Base-by-base conservation (phyloP, 768 basidiomycete genomes). In the Suillus hirtellus region DNA sequence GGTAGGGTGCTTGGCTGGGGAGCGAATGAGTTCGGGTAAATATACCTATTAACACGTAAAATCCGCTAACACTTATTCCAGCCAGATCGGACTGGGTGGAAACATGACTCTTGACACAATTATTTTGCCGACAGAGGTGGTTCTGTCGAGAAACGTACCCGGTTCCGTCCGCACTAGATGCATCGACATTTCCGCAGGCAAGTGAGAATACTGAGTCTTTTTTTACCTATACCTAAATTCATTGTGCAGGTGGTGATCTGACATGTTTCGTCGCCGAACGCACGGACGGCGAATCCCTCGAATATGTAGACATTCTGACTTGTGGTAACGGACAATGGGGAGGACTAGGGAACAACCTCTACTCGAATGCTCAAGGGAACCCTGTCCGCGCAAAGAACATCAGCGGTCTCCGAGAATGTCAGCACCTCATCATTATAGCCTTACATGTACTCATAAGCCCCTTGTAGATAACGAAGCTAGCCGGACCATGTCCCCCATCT, bases 1-100 rank as follows among this genome's bases (percentile, higher is more conserved):
- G 95, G 94, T 2, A 80, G 86, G 60, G 90, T 96, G 11, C 82
- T 98, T 21, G 93, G 88, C 0, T 96, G 92, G 86, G 95, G 95
- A 52, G 92, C 92, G 1, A 96, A 97, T 72, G 88, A 92, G 66
- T 89, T 83, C 68, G 94, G 94, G 90, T 90, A 67, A 59, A 82
- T 64, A 19, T 19, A 4, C 60, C 31, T 43, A 43, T 54, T 11
- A 17, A 58, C 59, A 59, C 24, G 21, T 34, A 34, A 27, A 43
- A 54, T 47, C 8, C 24, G 62, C 64, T 63, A 21, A 69, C 19
- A 38, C 47, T 31, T 31, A 10, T 46, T 64, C 21, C 68, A 92
- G 93, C 34, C 95, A 98, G 77, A 82, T 96, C 53, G 95, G 93
- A 47, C 77, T 94, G 31, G 93, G 92, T 17, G 77, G 80, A 17